Evolutionary conservation across 2,329 filamentous ascomycete genomes (phyloP).

Genomic region (Aureobasidium musti): DNA sequence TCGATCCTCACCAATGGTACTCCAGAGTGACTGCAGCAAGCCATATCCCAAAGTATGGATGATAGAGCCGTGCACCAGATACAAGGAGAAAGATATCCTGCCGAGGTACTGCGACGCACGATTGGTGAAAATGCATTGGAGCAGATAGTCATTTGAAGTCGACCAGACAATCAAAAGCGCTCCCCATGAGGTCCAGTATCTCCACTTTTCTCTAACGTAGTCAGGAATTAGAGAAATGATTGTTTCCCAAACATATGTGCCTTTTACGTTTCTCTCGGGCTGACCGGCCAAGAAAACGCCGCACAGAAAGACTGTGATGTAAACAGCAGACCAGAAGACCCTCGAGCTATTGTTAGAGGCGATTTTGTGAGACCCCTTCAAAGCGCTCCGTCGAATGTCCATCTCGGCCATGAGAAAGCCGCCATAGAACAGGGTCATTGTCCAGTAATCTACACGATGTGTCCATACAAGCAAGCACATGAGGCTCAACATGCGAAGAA

Average conservation of each 20-base stretch:
- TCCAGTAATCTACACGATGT: conserved; percentile 55
- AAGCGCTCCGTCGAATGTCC: conserved; percentile 43
- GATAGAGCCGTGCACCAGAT: conserved; percentile 61
- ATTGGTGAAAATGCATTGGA: conserved; percentile 55
- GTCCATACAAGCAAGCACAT: conserved; percentile 48
- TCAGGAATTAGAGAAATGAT: background rate
- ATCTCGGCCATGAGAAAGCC: conserved; percentile 59
- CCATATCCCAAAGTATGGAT: conserved; percentile 57
- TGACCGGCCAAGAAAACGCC: conserved; percentile 16
- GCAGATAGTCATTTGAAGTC: conserved; percentile 47
- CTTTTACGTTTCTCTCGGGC: background rate
- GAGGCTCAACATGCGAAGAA: conserved; percentile 48
- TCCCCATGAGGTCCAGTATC: conserved; percentile 15
- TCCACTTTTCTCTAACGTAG: background rate
- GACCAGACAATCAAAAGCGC: conserved; percentile 12
- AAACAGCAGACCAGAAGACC: background rate
- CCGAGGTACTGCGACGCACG: conserved; percentile 59
- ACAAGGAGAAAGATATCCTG: conserved; percentile 60
- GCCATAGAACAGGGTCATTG: conserved; percentile 57
- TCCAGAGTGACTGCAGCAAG: conserved; percentile 45
- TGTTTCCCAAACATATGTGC: background rate
- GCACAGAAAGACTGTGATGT: background rate
- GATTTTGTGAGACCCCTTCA: conserved; percentile 56
- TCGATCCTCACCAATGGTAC: conserved; percentile 42
- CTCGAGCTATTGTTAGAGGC: background rate